A percentile compares a stretch with the other conserved stretches of the same genome.
Conservation (phyloP, 2,329 filamentous ascomycete species). For the Phialocephala sp. region DNA sequence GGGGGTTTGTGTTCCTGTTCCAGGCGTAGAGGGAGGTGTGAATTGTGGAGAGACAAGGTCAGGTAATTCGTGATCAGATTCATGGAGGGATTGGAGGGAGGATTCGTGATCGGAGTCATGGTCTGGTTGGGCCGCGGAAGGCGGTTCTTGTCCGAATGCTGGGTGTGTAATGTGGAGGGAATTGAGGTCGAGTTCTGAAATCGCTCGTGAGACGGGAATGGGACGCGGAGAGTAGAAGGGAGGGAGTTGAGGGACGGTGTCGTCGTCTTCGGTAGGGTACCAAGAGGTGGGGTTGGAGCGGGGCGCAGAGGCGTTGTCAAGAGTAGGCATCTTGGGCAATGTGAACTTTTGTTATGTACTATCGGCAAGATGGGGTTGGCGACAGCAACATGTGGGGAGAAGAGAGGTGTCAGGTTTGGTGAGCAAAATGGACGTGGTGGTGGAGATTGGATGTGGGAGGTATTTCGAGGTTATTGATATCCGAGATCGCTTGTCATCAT, state of each 20-base stretch:
- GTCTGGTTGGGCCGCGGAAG: neutral
- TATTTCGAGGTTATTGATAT: slow-evolving; percentile 17
- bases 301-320: slow-evolving; percentile 21
- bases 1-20: slow-evolving; percentile 60
- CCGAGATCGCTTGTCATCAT: slow-evolving; percentile 22
- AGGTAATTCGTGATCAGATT: slow-evolving; percentile 34
- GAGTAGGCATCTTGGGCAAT: slow-evolving; percentile 21
- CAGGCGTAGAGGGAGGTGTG: slow-evolving; percentile 72
- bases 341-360: neutral
- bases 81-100: slow-evolving; percentile 9
- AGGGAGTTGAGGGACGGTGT: slow-evolving; percentile 38
- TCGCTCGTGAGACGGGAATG: slow-evolving; percentile 43
- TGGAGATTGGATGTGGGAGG: slow-evolving; percentile 14
- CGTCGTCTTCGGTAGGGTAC: slow-evolving; percentile 30
- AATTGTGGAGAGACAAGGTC: slow-evolving; percentile 83
- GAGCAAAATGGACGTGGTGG: neutral
- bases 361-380: neutral
- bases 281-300: slow-evolving; percentile 26
- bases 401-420: neutral
- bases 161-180: slow-evolving; percentile 27
- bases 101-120: slow-evolving; percentile 22
- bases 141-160: slow-evolving; percentile 9
- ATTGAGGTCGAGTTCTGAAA: slow-evolving; percentile 44
- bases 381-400: slow-evolving; percentile 13
- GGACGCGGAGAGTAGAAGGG: slow-evolving; percentile 45